Conservation (phyloP, 495 filamentous ascomycete species). For the Podospora didyma region DNA sequence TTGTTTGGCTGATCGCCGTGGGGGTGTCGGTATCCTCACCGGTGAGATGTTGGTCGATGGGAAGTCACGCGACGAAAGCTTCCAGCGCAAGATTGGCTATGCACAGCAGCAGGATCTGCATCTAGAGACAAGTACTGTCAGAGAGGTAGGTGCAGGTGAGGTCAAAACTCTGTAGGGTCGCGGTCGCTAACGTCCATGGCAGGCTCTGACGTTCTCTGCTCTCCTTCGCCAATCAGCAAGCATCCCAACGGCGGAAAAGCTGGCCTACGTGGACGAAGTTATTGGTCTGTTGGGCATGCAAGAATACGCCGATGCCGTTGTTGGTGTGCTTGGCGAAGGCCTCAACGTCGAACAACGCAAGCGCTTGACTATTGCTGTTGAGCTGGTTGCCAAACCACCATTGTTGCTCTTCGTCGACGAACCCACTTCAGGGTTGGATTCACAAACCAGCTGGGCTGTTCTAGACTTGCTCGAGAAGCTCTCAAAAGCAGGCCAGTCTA, state of each 20-base stretch:
- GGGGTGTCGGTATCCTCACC: slow-evolving; percentile 78
- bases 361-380: slow-evolving; percentile 86
- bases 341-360: slow-evolving; percentile 93
- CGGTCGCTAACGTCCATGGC: not conserved
- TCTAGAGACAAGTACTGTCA: slow-evolving; percentile 77
- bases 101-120: slow-evolving; percentile 96
- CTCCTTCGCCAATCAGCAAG: slow-evolving; percentile 76
- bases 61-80: slow-evolving; percentile 67
- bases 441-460: slow-evolving; percentile 84
- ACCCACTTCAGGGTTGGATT: slow-evolving; percentile 84
- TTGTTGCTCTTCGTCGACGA: slow-evolving; percentile 91
- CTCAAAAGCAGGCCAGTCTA: slow-evolving; percentile 76
- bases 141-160: slow-evolving; percentile 56
- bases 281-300: slow-evolving; percentile 88
- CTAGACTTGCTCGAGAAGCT: slow-evolving; percentile 74
- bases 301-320: slow-evolving; percentile 80
- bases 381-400: slow-evolving; percentile 86
- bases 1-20: slow-evolving; percentile 65
- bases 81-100: slow-evolving; percentile 92
- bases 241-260: slow-evolving; percentile 66
- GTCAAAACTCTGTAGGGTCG: no score
- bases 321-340: slow-evolving; percentile 83
- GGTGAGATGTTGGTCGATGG: slow-evolving; percentile 87
- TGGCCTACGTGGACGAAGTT: slow-evolving; percentile 84
- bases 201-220: slow-evolving; percentile 75